These are phyloP conservation scores for Glutinoglossum americanum DNA, from an alignment of 495 filamentous ascomycete species.

Conservation along the genomic window DNA sequence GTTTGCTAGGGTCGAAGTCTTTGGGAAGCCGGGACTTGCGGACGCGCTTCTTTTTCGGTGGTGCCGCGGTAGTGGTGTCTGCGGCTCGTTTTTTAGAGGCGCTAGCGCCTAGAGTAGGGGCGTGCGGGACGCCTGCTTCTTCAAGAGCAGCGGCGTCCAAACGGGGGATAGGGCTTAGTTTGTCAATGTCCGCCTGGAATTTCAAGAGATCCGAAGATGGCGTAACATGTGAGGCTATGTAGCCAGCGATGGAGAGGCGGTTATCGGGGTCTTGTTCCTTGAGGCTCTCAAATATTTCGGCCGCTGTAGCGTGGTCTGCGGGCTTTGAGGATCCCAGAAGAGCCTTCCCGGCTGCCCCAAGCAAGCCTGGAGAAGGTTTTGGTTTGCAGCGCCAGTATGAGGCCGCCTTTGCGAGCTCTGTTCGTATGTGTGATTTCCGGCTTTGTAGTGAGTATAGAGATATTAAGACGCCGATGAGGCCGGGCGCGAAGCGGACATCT, in stretches of 20 bases:
- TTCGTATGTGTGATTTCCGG: constrained; percentile 48
- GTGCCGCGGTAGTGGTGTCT: constrained; percentile 22
- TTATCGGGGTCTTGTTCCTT: constrained; percentile 40
- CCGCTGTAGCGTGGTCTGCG: constrained; percentile 43
- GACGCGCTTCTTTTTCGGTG: constrained; percentile 35
- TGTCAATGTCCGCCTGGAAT: constrained; percentile 34
- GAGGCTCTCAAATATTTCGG: constrained; percentile 50
- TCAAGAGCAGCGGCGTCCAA: constrained; percentile 53
- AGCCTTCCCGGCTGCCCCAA: constrained; percentile 58
- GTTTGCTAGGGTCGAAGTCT: constrained; percentile 52
- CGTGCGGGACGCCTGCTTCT: constrained; percentile 48
- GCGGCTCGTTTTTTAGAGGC: constrained; percentile 35
- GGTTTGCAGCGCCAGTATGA: constrained; percentile 45
- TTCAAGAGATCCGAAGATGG: constrained; percentile 42
- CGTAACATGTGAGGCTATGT: constrained; percentile 47
- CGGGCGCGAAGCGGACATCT: constrained; percentile 61
- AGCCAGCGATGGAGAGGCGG: constrained; percentile 46
- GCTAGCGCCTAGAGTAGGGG: constrained; percentile 21
- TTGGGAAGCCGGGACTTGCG: constrained; percentile 53
- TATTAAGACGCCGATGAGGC: constrained; percentile 63
- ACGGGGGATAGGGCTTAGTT: constrained; percentile 36
- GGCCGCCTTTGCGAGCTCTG: constrained; percentile 59
- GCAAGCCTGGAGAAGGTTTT: constrained; percentile 32
- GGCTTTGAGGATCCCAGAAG: constrained; percentile 51
- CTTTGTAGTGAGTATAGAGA: constrained; percentile 61